Evolutionary conservation across 2,329 filamentous ascomycete genomes (phyloP).

Genomic region (Claviceps pusilla): DNA sequence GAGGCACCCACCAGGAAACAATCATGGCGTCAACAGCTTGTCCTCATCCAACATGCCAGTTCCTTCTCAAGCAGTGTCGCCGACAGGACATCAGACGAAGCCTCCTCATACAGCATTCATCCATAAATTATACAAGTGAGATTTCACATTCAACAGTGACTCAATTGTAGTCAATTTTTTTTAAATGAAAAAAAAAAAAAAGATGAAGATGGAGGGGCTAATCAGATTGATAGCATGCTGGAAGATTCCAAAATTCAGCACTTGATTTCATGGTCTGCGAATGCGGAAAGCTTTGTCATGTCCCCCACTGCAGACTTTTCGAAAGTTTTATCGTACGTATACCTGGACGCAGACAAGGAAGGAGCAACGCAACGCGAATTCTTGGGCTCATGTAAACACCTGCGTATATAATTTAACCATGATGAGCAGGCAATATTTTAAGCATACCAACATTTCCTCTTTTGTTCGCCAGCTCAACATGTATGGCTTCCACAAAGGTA

Average conservation of each 20-base stretch:
- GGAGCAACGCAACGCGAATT: neutral
- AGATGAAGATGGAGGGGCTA: neutral
- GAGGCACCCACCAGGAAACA: slow-evolving; percentile 23
- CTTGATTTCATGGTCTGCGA: slow-evolving; percentile 88
- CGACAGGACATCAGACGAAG: slow-evolving; percentile 82
- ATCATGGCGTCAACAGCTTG: slow-evolving; percentile 19
- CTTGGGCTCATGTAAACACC: neutral
- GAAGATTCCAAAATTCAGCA: slow-evolving; percentile 88
- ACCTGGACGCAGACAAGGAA: neutral
- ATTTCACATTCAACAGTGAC: neutral
- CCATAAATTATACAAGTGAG: slow-evolving; percentile 96
- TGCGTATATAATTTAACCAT: slow-evolving; percentile 4
- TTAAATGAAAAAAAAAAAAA: too few species aligned
- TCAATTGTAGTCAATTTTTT: neutral
- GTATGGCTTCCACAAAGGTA: slow-evolving; percentile 99
- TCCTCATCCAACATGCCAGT: slow-evolving; percentile 30
- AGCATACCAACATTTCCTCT: slow-evolving; percentile 97
- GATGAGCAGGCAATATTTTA: slow-evolving; percentile 75
- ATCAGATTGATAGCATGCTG: slow-evolving; percentile 57
- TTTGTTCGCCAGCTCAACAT: slow-evolving; percentile 97
- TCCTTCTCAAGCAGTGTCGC: slow-evolving; percentile 37
- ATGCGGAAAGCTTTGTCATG: slow-evolving; percentile 97
- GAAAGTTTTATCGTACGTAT: slow-evolving; percentile 83
- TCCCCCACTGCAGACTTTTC: slow-evolving; percentile 94
- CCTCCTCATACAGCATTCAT: slow-evolving; percentile 98